Conservation (phyloP, 768 basidiomycete genomes). For the Podaxis mareebaensis region DNA sequence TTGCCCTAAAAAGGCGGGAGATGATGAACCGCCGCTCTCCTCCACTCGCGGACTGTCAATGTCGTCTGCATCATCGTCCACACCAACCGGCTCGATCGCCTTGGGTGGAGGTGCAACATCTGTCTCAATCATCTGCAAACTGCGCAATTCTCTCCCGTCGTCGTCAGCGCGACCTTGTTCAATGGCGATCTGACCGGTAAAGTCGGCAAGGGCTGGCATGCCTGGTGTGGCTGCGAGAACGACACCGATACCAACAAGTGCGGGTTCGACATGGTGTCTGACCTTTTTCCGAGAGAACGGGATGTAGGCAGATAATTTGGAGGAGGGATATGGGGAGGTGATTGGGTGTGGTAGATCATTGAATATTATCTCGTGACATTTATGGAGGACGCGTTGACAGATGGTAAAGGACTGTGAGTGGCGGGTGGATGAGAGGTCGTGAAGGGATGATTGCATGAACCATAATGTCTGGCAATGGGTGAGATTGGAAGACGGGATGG, state of each 20-base stretch:
- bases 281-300: conserved; percentile 63
- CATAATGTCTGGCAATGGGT: conserved; percentile 65
- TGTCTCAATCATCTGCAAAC: conserved; percentile 52
- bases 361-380: conserved; percentile 96
- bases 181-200: conserved; percentile 80
- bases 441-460: conserved; percentile 97
- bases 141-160: conserved; percentile 44
- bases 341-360: conserved; percentile 74
- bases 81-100: not conserved
- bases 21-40: conserved; percentile 25
- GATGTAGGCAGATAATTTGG: conserved; percentile 42
- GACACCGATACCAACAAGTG: conserved; percentile 82
- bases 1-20: conserved; percentile 10
- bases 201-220: conserved; percentile 71
- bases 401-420: conserved; percentile 82
- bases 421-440: conserved; percentile 64
- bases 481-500: conserved; percentile 9
- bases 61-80: conserved; percentile 47
- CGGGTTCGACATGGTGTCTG: conserved; percentile 70
- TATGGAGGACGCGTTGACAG: conserved; percentile 88
- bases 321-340: conserved; percentile 65
- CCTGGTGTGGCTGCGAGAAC: conserved; percentile 76
- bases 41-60: conserved; percentile 37
- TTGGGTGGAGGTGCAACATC: conserved; percentile 31
- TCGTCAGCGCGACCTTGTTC: conserved; percentile 86